These are phyloP conservation scores for Cicer chorassanicum DNA, from an alignment of 306 rosid genomes.

Conservation along the genomic window DNA sequence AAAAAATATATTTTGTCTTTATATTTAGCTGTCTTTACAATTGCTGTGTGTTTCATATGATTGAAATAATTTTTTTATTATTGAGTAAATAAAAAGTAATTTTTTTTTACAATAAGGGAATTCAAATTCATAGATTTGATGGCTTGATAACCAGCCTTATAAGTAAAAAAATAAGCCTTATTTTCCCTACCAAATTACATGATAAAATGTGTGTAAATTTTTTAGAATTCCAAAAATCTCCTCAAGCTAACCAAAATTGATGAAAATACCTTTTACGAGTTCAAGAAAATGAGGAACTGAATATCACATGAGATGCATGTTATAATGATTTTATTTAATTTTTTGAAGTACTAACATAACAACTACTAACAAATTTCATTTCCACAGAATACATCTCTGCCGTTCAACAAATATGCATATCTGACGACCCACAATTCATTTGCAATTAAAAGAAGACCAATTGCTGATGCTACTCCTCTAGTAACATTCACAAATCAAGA, in stretches of 20 bases:
- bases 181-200: too few relatives aligned
- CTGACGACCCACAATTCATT: constrained; percentile 58
- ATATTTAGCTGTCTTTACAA: too few relatives aligned
- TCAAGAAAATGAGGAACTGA: not conserved
- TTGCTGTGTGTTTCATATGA: too few relatives aligned
- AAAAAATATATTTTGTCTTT: too few relatives aligned
- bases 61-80: too few relatives aligned
- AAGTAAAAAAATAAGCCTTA: too few relatives aligned
- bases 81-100: too few relatives aligned
- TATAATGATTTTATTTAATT: not conserved
- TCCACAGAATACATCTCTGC: constrained; percentile 49
- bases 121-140: too few relatives aligned
- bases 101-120: too few relatives aligned
- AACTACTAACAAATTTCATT: not conserved
- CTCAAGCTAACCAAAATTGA: not conserved
- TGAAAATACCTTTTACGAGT: too few relatives aligned
- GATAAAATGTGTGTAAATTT: too few relatives aligned
- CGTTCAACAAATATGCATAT: constrained; percentile 57
- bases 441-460: constrained; percentile 40
- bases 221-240: too few relatives aligned
- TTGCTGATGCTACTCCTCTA: constrained; percentile 10
- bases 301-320: not conserved
- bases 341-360: not conserved
- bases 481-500: constrained; percentile 54
- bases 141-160: not conserved